A percentile compares a stretch with the other conserved stretches of the same genome.
Conservation (phyloP, 1,139 yeast genomes). For the Debaryomycetaceae sp. region DNA sequence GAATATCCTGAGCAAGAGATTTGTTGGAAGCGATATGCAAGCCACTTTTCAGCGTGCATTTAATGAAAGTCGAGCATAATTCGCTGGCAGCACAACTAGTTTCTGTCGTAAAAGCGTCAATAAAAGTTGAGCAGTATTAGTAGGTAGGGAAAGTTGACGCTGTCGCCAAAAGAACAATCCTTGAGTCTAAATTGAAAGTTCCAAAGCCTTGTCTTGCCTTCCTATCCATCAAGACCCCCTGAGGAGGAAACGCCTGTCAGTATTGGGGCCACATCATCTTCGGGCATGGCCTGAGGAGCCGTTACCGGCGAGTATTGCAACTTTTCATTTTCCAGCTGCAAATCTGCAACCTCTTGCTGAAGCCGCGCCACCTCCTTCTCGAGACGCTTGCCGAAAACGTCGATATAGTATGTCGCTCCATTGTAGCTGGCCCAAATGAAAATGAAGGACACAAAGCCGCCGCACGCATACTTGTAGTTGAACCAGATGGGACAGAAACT, state of each 20-base stretch:
- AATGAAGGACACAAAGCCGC: constrained; percentile 56
- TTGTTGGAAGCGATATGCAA: no score
- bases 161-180: no score
- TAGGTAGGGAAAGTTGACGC: no score
- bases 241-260: background rate
- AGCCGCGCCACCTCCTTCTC: constrained; percentile 71
- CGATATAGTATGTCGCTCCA: constrained; percentile 92
- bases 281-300: constrained; percentile 1
- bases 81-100: no score
- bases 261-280: constrained; percentile 1
- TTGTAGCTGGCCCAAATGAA: constrained; percentile 76
- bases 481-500: constrained; percentile 82
- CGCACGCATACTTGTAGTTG: constrained; percentile 54
- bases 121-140: no score
- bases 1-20: no score
- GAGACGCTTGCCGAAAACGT: constrained; percentile 78
- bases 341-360: constrained; percentile 52
- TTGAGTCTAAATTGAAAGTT: no score
- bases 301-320: constrained; percentile 4
- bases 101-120: no score
- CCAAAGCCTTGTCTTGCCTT: no score
- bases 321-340: constrained; percentile 19
- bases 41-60: no score
- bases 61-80: no score
- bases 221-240: no score